Conservation (phyloP, 352 stramenopile genomes). For the Phytopythium mirpurense region DNA sequence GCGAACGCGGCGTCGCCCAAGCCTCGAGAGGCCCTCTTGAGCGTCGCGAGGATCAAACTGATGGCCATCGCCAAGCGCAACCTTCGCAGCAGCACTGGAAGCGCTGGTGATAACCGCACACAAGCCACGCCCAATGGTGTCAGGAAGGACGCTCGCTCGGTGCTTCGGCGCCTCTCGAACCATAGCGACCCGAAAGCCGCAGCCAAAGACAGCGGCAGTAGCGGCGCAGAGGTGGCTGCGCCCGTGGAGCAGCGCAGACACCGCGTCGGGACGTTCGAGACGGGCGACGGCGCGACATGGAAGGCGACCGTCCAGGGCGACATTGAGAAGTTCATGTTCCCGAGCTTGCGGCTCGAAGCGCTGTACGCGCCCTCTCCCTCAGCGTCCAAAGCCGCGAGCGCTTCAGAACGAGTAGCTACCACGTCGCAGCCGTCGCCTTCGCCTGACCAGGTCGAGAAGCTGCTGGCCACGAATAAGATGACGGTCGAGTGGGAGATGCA, state of each 20-base stretch:
- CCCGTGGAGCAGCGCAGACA: constrained; percentile 1
- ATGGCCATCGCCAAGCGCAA: constrained; percentile 26
- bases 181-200: not conserved
- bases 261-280: constrained; percentile 49
- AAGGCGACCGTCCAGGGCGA: constrained; percentile 52
- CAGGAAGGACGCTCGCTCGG: too few relatives aligned
- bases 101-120: not conserved
- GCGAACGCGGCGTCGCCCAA: not conserved
- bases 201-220: not conserved
- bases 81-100: not conserved
- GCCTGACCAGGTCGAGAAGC: constrained; percentile 23
- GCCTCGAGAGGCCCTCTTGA: constrained; percentile 6
- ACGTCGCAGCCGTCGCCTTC: constrained; percentile 19
- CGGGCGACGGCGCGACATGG: constrained; percentile 41
- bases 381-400: not conserved
- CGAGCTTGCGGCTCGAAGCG: constrained; percentile 48
- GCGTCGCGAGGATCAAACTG: constrained; percentile 21
- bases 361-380: constrained; percentile 23
- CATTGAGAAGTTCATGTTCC: constrained; percentile 75
- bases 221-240: not conserved
- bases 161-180: not conserved
- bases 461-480: constrained; percentile 22
- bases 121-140: too few relatives aligned
- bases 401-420: not conserved
- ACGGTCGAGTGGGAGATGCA: constrained; percentile 53